A percentile compares a stretch with the other conserved stretches of the same genome.
Evolutionary conservation across 495 filamentous ascomycete species (phyloP).

Genomic region (Tuber melanosporum): DNA sequence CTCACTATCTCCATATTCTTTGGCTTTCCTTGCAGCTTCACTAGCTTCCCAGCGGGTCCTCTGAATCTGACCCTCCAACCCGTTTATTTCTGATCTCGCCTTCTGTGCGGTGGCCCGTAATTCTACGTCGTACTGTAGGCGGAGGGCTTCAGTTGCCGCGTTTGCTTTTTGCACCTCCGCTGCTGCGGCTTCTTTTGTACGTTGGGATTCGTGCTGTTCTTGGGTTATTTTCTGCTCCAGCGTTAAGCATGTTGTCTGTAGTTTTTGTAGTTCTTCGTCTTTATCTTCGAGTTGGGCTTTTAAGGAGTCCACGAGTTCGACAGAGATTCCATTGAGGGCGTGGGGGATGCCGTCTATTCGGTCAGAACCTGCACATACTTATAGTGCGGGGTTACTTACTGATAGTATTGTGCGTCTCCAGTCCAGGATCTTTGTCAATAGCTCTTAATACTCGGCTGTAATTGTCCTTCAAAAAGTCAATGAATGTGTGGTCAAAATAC

Average conservation of each 20-base stretch:
- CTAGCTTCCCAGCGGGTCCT: slow-evolving; percentile 28
- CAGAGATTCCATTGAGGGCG: slow-evolving; percentile 62
- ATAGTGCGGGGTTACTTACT: slow-evolving; percentile 10
- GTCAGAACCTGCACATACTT: neutral
- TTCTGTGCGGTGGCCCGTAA: slow-evolving; percentile 28
- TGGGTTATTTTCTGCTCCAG: slow-evolving; percentile 65
- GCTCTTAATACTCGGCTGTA: slow-evolving; percentile 78
- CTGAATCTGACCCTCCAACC: slow-evolving; percentile 25
- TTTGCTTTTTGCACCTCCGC: slow-evolving; percentile 62
- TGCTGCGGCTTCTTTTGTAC: slow-evolving; percentile 59
- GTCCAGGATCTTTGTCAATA: slow-evolving; percentile 82
- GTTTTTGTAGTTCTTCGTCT: slow-evolving; percentile 58
- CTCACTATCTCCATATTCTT: slow-evolving; percentile 18
- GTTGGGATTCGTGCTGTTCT: slow-evolving; percentile 67
- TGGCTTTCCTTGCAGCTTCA: slow-evolving; percentile 22
- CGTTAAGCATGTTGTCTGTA: slow-evolving; percentile 60
- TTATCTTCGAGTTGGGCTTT: slow-evolving; percentile 70
- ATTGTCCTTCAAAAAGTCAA: slow-evolving; percentile 93
- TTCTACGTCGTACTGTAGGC: slow-evolving; percentile 61
- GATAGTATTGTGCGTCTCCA: slow-evolving; percentile 52
- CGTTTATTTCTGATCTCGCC: slow-evolving; percentile 31
- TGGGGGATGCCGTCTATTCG: slow-evolving; percentile 10
- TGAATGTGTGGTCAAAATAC: slow-evolving; percentile 76
- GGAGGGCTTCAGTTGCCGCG: slow-evolving; percentile 63
- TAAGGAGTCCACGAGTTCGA: slow-evolving; percentile 76